Conservation (phyloP, 108 stramenopile genomes). For the Asterionellopsis glacialis region DNA sequence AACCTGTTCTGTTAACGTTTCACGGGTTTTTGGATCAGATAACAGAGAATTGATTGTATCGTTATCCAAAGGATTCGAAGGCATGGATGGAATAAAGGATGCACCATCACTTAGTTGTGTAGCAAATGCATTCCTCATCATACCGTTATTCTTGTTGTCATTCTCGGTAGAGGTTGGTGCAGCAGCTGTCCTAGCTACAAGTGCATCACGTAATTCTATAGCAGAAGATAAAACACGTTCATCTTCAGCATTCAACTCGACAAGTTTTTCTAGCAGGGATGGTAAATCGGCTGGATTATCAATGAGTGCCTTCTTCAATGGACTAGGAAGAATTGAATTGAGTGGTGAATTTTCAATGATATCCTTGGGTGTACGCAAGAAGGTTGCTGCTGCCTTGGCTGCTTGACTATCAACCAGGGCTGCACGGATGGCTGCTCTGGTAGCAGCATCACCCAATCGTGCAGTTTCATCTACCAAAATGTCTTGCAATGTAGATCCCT, state of each 20-base stretch:
- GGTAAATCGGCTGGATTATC: constrained; percentile 55
- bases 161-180: background rate
- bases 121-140: constrained; percentile 26
- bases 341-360: constrained; percentile 37
- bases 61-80: constrained; percentile 11
- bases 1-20: constrained; percentile 44
- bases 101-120: constrained; percentile 45
- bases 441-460: constrained; percentile 62
- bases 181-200: constrained; percentile 20
- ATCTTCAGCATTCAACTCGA: constrained; percentile 52
- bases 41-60: too few species aligned
- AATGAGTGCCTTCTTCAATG: constrained; percentile 44
- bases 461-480: constrained; percentile 71
- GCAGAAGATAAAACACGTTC: constrained; percentile 51
- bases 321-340: constrained; percentile 33
- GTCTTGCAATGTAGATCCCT: constrained; percentile 69
- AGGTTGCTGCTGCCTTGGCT: constrained; percentile 43
- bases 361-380: constrained; percentile 46
- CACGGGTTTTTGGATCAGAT: constrained; percentile 37
- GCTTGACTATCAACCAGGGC: constrained; percentile 55
- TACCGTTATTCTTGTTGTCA: constrained; percentile 19
- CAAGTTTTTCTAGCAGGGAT: constrained; percentile 48
- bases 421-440: constrained; percentile 44
- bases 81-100: constrained; percentile 31
- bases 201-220: constrained; percentile 39